Percentiles rank a stretch among this genome's conserved stretches.
Conservation (phyloP, 202 grass and related monocot species). For the Schoenoplectus triqueter region DNA sequence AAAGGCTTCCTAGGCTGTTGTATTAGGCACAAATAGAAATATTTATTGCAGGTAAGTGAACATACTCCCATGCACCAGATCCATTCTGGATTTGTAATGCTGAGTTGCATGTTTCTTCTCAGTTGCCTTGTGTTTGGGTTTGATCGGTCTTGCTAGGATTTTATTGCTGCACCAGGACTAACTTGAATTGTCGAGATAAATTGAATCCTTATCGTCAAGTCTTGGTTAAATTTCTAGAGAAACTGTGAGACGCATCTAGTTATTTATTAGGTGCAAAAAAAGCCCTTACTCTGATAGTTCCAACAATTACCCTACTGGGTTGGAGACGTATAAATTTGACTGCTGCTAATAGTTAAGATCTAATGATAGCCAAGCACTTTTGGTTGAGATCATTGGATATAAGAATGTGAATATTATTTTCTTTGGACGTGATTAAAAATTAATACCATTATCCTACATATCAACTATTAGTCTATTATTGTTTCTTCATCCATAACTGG, state of each 20-base stretch:
- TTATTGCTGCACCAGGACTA: slow-evolving; percentile 13
- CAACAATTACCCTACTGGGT: not conserved
- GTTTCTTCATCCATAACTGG: not conserved
- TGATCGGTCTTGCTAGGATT: slow-evolving; percentile 9
- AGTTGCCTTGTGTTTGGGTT: not conserved
- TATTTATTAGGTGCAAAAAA: not conserved
- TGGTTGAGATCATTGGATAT: not conserved
- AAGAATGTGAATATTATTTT: not conserved
- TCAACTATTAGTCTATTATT: not conserved
- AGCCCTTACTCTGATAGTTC: not conserved
- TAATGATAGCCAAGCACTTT: not conserved
- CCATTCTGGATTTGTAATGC: not conserved
- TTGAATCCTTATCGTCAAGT: slow-evolving; percentile 8
- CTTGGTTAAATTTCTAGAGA: not conserved
- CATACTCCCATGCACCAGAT: not conserved
- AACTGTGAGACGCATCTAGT: not conserved
- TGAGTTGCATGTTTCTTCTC: slow-evolving; percentile 10
- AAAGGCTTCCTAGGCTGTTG: slow-evolving; percentile 67
- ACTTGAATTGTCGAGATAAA: slow-evolving; percentile 10
- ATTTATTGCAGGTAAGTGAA: slow-evolving; percentile 2
- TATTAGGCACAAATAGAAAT: slow-evolving; percentile 35
- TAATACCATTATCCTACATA: not conserved
- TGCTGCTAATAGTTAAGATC: not conserved
- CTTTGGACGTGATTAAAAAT: not conserved
- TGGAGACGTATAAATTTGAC: not conserved